Conservation (phyloP, 208 protist species). For the Trypanosoma cruzi region DNA sequence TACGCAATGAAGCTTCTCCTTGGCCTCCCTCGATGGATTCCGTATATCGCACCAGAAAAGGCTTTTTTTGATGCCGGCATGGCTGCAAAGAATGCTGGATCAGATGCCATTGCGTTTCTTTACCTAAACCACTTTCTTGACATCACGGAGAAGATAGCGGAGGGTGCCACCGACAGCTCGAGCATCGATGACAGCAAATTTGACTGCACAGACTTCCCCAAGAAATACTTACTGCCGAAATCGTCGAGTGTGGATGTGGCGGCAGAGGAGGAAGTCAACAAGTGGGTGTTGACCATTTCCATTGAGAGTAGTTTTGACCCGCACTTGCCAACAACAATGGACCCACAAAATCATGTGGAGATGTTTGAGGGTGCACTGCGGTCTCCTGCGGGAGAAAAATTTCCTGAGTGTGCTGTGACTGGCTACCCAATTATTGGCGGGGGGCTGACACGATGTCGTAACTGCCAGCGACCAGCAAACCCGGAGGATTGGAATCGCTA, state of each 20-base stretch:
- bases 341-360: constrained; percentile 59
- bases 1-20: constrained; percentile 88
- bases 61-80: constrained; percentile 97
- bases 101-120: constrained; percentile 90
- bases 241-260: constrained; percentile 41
- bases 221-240: constrained; percentile 79
- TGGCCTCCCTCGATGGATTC: constrained; percentile 92
- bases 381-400: constrained; percentile 68
- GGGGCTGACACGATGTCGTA: constrained; percentile 61
- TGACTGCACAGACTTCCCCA: constrained; percentile 87
- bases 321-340: constrained; percentile 55
- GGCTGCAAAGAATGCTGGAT: constrained; percentile 68
- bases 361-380: constrained; percentile 88
- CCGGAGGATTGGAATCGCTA: constrained; percentile 94
- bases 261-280: constrained; percentile 82
- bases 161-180: constrained; percentile 72
- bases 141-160: constrained; percentile 94
- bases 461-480: constrained; percentile 82
- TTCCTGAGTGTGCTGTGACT: constrained; percentile 88
- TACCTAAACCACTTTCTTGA: constrained; percentile 97
- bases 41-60: constrained; percentile 93
- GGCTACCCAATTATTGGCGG: constrained; percentile 87
- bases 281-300: constrained; percentile 92
- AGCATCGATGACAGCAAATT: constrained; percentile 94
- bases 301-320: constrained; percentile 79